Base-by-base conservation (phyloP, 495 filamentous ascomycete genomes). In the Talaromyces nanjingensis region DNA sequence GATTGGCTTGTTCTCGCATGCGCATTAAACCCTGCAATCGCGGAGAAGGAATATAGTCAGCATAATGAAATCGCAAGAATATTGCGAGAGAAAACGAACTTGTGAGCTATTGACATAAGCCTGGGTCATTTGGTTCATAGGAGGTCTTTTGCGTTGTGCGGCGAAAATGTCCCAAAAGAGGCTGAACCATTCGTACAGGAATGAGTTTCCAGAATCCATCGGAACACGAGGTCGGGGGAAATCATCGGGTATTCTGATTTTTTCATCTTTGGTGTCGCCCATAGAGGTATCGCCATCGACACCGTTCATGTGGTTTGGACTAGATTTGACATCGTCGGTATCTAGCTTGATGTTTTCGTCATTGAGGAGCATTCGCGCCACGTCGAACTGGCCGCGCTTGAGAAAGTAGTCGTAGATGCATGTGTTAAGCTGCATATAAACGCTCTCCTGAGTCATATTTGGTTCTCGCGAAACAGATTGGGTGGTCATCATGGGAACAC, bases 391-490 rank as follows among this genome's bases (percentile, higher is more conserved):
- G 60, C 83, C 83, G 73, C 91, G 88, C 70, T 89, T 89, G 45
- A 96, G 75, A 63, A 98, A 92, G 73, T 98, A 97, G 69, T 97
- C 92, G 80, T 98, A 98, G 64, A 98, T 98, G 72, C 93, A 96
- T 2, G 92, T 96, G 77, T 98, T 96, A 31, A 98, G 86, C 11
- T 91, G 96, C 77, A 92, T 91, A 58, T 98, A 86, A 69, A 78
- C 78, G n/a, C 65, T 65, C 45, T 84, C 80, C 67, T 77, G 77
- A 31, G 71, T 81, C 73, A 74, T 74, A 65, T 65, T 70, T 65
- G 66, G 73, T 63, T 79, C 81, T 64, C 75, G 79, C 74, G 73
- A 78, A 69, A 76, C 77, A 71, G 79, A 81, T 69, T 85, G 84
- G 70, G 87, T 90, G 71, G 85, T 87, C 79, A 90, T 89, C 84